Evolutionary conservation across 2,329 filamentous ascomycete species (phyloP).

Genomic region (Monosporascus sp.): DNA sequence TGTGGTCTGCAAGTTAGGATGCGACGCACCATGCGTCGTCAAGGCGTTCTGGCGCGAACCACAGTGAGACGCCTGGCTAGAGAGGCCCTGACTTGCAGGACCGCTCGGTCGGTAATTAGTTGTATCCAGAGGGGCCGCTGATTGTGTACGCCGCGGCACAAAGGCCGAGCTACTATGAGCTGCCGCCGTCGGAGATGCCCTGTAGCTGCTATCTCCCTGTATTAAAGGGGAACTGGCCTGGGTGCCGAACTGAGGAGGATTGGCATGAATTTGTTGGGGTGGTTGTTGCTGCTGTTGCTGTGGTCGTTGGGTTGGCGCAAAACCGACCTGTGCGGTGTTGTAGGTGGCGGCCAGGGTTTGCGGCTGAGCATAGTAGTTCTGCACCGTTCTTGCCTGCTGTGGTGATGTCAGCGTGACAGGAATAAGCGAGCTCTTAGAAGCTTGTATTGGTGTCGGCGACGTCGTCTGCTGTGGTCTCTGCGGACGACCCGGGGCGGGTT

Average conservation of each 20-base stretch:
- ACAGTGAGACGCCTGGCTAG: slow-evolving; percentile 27
- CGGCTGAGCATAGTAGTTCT: slow-evolving; percentile 24
- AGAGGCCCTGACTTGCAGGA: slow-evolving; percentile 18
- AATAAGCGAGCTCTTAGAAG: slow-evolving; percentile 24
- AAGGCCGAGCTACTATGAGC: slow-evolving; percentile 22
- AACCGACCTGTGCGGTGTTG: slow-evolving; percentile 21
- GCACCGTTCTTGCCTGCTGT: slow-evolving; percentile 19
- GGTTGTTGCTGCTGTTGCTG: slow-evolving; percentile 22
- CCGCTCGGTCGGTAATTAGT: slow-evolving; percentile 21
- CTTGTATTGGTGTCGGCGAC: slow-evolving; percentile 23
- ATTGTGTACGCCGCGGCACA: slow-evolving; percentile 22
- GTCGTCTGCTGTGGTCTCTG: slow-evolving; percentile 21
- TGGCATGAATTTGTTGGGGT: slow-evolving; percentile 14
- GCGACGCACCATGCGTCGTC: slow-evolving; percentile 23
- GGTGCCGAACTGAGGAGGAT: slow-evolving; percentile 27
- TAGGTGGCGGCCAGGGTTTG: slow-evolving; percentile 22
- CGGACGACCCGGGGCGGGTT: slow-evolving; percentile 17
- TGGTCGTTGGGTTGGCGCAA: slow-evolving; percentile 22
- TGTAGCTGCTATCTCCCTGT: slow-evolving; percentile 25
- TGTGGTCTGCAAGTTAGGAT: slow-evolving; percentile 20
- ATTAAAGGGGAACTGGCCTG: slow-evolving; percentile 28
- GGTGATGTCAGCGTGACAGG: slow-evolving; percentile 21
- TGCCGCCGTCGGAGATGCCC: slow-evolving; percentile 25
- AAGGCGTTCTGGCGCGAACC: slow-evolving; percentile 20
- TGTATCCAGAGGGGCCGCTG: slow-evolving; percentile 26